Evolutionary conservation across 1,284 basidiomycete species (phyloP).

Genomic region (Sphaerobolus stellatus): DNA sequence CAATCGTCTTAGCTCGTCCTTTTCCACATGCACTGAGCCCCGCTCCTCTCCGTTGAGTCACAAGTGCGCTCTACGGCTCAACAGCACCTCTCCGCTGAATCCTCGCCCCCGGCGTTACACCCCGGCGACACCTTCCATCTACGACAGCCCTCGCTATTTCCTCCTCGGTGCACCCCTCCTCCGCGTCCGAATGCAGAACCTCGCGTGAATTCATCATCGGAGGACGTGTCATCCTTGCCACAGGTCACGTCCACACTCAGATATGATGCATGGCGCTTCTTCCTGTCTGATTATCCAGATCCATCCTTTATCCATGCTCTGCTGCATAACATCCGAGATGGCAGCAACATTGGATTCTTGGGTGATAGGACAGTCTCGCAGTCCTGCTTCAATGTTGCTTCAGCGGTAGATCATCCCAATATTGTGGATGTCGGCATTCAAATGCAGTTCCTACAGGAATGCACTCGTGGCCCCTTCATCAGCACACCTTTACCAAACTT

Average conservation of each 20-base stretch:
- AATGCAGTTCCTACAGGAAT: no score
- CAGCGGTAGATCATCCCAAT: constrained; percentile 4
- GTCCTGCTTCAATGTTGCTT: constrained; percentile 1
- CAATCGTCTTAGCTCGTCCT: neutral
- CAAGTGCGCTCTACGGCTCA: neutral
- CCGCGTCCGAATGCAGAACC: constrained; percentile 27
- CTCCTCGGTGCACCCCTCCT: constrained; percentile 18
- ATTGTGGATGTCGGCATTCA: no score
- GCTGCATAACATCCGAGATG: constrained; percentile 29
- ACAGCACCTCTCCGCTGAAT: neutral
- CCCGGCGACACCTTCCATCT: neutral
- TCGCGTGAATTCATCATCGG: constrained; percentile 22
- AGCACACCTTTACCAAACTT: no score
- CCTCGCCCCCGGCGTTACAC: neutral
- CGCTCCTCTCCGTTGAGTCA: neutral
- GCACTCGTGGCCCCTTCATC: no score
- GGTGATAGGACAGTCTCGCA: constrained; percentile 8
- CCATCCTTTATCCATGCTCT: constrained; percentile 27
- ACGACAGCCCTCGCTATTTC: constrained; percentile 2
- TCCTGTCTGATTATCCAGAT: constrained; percentile 32
- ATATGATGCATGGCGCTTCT: constrained; percentile 27
- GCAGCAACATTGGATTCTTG: constrained; percentile 32
- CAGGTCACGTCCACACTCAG: constrained; percentile 22
- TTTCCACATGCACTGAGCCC: neutral
- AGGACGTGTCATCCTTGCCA: no score